Evolutionary conservation across 2,329 filamentous ascomycete genomes (phyloP).

Genomic region (Microdochium trichocladiopsis): DNA sequence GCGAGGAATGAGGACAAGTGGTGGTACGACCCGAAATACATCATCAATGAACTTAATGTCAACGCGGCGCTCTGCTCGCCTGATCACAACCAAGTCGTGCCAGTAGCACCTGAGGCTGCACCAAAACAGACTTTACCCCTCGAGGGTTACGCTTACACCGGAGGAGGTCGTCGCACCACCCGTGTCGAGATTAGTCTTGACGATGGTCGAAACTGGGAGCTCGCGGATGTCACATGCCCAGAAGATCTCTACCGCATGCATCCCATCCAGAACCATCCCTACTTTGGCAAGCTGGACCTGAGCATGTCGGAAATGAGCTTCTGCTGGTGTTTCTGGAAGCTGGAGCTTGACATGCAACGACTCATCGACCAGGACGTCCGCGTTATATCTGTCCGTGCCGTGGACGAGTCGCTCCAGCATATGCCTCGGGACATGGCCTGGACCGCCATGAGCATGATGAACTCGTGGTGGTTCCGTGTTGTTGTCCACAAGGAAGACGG

Average conservation of each 20-base stretch:
- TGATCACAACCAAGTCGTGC: slow-evolving; percentile 64
- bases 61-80: slow-evolving; percentile 81
- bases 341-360: neutral
- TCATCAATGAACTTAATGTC: slow-evolving; percentile 84
- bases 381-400: slow-evolving; percentile 70
- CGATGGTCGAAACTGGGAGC: slow-evolving; percentile 70
- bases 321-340: slow-evolving; percentile 83
- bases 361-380: slow-evolving; percentile 53
- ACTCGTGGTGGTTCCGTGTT: slow-evolving; percentile 88
- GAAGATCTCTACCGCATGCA: slow-evolving; percentile 73
- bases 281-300: slow-evolving; percentile 73
- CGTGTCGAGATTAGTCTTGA: slow-evolving; percentile 79
- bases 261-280: slow-evolving; percentile 56
- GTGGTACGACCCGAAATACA: slow-evolving; percentile 87
- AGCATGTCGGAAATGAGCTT: slow-evolving; percentile 75
- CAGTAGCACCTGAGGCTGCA: neutral
- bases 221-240: slow-evolving; percentile 73
- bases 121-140: slow-evolving; percentile 22
- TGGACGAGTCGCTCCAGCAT: slow-evolving; percentile 84
- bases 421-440: slow-evolving; percentile 95
- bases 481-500: slow-evolving; percentile 60
- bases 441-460: slow-evolving; percentile 96
- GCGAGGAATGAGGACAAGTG: slow-evolving; percentile 65
- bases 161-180: slow-evolving; percentile 77
- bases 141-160: slow-evolving; percentile 78